These are phyloP conservation scores for Aspergillus indologenus DNA, from an alignment of 495 filamentous ascomycete genomes.

Conservation along the genomic window DNA sequence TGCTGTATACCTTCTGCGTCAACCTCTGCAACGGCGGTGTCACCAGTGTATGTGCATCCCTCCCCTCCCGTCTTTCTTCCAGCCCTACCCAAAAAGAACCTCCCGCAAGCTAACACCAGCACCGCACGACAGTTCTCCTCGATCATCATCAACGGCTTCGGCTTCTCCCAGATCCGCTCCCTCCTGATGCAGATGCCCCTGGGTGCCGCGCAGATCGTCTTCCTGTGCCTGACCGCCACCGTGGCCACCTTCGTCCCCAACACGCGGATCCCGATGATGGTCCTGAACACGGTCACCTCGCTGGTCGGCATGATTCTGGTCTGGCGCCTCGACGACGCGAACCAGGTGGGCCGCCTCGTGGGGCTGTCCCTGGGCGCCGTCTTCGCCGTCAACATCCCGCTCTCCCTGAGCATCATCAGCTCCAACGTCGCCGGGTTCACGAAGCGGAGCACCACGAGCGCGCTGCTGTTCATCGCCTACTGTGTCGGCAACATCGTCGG, in stretches of 20 bases:
- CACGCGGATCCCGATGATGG: slow-evolving; percentile 34
- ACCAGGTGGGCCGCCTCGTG: slow-evolving; percentile 50
- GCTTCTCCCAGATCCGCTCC: slow-evolving; percentile 34
- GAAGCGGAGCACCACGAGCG: slow-evolving; percentile 49
- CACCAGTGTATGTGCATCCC: slow-evolving; percentile 26
- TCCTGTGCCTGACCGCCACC: slow-evolving; percentile 31
- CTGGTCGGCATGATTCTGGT: slow-evolving; percentile 60
- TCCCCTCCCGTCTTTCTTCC: neutral
- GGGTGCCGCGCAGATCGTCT: slow-evolving; percentile 37
- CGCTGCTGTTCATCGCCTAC: slow-evolving; percentile 29
- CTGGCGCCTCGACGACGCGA: slow-evolving; percentile 51
- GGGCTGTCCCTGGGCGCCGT: slow-evolving; percentile 54
- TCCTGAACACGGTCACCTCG: slow-evolving; percentile 27
- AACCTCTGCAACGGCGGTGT: slow-evolving; percentile 47
- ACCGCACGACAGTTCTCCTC: slow-evolving; percentile 38
- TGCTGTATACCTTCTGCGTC: slow-evolving; percentile 36
- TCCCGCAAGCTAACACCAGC: slow-evolving; percentile 1
- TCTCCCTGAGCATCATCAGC: slow-evolving; percentile 51
- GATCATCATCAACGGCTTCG: slow-evolving; percentile 41
- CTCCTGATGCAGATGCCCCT: slow-evolving; percentile 41
- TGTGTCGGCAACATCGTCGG: slow-evolving; percentile 37
- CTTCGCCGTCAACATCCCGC: slow-evolving; percentile 54
- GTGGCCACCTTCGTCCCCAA: slow-evolving; percentile 29
- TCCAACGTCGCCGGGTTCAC: slow-evolving; percentile 64
- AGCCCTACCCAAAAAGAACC: neutral